These are phyloP conservation scores for Haberlea rhodopensis DNA, from an alignment of 257 asterid species.

Conservation along the genomic window DNA sequence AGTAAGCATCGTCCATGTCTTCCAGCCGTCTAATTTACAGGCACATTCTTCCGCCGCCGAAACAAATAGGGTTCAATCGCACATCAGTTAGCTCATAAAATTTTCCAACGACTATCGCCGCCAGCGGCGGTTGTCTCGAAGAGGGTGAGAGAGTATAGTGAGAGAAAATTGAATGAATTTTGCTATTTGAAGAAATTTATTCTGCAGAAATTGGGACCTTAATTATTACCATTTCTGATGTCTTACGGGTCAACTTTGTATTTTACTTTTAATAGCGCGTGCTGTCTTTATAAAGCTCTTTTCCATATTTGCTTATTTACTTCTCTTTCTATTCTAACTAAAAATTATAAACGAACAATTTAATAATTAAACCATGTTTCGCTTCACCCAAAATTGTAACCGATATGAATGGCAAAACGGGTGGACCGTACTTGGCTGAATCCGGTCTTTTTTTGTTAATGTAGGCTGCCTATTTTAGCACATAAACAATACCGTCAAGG, in stretches of 20 bases:
- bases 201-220: conserved; percentile 22
- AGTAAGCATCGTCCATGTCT: conserved; percentile 24
- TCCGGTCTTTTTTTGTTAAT: no score
- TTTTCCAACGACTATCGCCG: conserved; percentile 36
- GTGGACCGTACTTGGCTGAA: no score
- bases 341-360: no score
- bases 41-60: conserved; percentile 6
- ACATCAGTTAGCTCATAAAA: conserved; percentile 2
- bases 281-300: conserved; percentile 11
- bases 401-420: no score
- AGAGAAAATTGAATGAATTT: conserved; percentile 22
- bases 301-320: not conserved
- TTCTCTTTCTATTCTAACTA: no score
- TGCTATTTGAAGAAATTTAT: conserved; percentile 15
- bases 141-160: conserved; percentile 12
- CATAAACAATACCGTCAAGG: no score
- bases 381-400: no score
- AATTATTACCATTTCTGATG: conserved; percentile 23
- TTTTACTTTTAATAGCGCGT: conserved; percentile 32
- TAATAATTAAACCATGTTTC: no score
- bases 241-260: no score
- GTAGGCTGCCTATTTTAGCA: no score
- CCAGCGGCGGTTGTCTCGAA: conserved; percentile 28
- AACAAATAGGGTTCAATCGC: not conserved
- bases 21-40: conserved; percentile 25